phyloP scores from a whole-genome alignment of 2,329 filamentous ascomycete species.

The Xylariaceae sp. region DNA sequence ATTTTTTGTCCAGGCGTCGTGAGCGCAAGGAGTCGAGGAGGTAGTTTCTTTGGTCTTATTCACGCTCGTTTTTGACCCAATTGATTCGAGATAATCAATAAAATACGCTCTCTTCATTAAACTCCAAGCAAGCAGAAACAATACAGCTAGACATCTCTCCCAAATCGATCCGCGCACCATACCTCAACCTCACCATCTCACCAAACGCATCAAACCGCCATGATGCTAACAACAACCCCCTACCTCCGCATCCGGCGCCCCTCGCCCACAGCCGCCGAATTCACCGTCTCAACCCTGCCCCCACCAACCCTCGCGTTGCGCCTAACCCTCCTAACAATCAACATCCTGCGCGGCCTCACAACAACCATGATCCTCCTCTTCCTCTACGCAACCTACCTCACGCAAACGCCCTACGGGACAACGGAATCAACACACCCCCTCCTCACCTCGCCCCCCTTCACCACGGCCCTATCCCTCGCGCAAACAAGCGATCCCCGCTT shows the following conservation, averaged over 20 bases:
- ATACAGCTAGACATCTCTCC: too few species aligned
- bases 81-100: neutral
- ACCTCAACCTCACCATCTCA: neutral
- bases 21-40: neutral
- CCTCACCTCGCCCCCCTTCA: constrained; percentile 29
- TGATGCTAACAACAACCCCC: constrained; percentile 55
- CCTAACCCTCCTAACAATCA: constrained; percentile 40
- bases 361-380: constrained; percentile 42
- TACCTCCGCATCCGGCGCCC: constrained; percentile 61
- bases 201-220: neutral
- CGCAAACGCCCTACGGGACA: constrained; percentile 14
- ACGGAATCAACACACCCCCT: constrained; percentile 8
- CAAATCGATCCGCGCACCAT: too few species aligned
- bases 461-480: constrained; percentile 32
- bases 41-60: neutral
- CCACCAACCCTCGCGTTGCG: constrained; percentile 44
- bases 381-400: constrained; percentile 44
- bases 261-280: constrained; percentile 85
- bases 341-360: constrained; percentile 40
- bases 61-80: neutral
- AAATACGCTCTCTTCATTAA: neutral
- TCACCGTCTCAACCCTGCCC: constrained; percentile 80
- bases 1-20: neutral
- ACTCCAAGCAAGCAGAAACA: neutral
- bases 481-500: constrained; percentile 37